Base-by-base conservation (phyloP, 768 basidiomycete species). In the Boletus edulis region DNA sequence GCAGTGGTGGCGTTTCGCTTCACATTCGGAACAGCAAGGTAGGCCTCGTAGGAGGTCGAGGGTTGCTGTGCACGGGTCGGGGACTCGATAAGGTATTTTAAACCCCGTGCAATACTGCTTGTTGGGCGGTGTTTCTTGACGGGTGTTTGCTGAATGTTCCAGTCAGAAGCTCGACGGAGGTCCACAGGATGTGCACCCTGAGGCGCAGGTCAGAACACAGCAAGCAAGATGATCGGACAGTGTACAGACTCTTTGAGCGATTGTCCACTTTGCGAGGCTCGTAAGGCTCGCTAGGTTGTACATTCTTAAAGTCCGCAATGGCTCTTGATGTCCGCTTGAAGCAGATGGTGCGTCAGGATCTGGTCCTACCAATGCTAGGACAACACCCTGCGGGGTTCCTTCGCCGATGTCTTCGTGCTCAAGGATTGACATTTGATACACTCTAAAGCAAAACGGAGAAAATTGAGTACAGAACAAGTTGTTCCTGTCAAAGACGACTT, bases 261-360 rank as follows among this genome's bases (percentile, higher is more conserved):
- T 72, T 0, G 82, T 78, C 87, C 87, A 93, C 63, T 83, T 85
- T 2, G 87, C 89, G 13, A 94, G 77, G 61, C 80, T 91, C 10
- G 80, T 78, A 7, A 94, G 71, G 65, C 90, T 90, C 18, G 83
- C 76, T 18, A 94, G 76, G 63, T 85, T 93, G 68, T 94, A 94
- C 90, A 94, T 92, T 39, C 91, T 82, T 39, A 92, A 70, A 8
- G 76, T 74, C 45, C 84, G 78, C 38, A 76, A 62, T 8, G 76
- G 67, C 59, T 89, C 87, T 48, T 78, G 70, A 37, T 89, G 84
- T 55, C 79, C 82, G 39, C 47, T 63, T 45, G 65, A 61, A 32
- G 66, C 65, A 29, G 64, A 62, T 2, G 75, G 69, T 5, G 78
- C 75, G 20, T 82, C 81, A 4, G 74, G 64, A 18, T 83, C 81